Evolutionary conservation across 305 asterid species (phyloP).

Genomic region (Ajuga reptans): DNA sequence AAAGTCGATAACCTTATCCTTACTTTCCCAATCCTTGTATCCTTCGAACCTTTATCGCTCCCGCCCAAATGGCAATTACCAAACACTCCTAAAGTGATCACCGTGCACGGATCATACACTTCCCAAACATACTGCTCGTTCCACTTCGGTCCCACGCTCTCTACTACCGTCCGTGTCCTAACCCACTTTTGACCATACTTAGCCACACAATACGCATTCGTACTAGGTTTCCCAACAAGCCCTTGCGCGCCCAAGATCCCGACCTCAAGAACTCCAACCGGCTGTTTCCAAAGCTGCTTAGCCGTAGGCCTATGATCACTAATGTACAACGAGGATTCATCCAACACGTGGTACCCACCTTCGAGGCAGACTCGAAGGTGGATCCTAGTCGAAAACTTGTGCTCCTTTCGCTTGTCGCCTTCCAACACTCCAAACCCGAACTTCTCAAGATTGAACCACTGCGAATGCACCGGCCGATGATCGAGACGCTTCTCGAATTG

Average conservation of each 20-base stretch:
- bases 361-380: conserved; percentile 43
- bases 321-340: conserved; percentile 42
- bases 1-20: conserved; percentile 48
- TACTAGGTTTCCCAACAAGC: conserved; percentile 27
- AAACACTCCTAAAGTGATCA: conserved; percentile 41
- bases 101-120: conserved; percentile 48
- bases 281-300: conserved; percentile 39
- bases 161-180: conserved; percentile 37
- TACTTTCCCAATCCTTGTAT: conserved; percentile 46
- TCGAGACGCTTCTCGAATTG: conserved; percentile 37
- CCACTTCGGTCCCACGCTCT: conserved; percentile 38
- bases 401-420: conserved; percentile 37
- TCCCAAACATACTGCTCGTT: conserved; percentile 56
- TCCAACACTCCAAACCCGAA: conserved; percentile 30
- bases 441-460: conserved; percentile 41
- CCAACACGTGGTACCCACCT: conserved; percentile 51
- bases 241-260: conserved; percentile 43
- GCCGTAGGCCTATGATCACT: conserved; percentile 47
- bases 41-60: conserved; percentile 24
- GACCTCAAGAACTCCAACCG: conserved; percentile 43
- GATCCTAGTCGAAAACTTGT: conserved; percentile 36
- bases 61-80: conserved; percentile 40
- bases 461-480: conserved; percentile 34
- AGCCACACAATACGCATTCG: conserved; percentile 47
- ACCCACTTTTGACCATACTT: conserved; percentile 57